phyloP scores from a whole-genome alignment of 1,284 basidiomycete genomes.

The Gomphus bonarii region DNA sequence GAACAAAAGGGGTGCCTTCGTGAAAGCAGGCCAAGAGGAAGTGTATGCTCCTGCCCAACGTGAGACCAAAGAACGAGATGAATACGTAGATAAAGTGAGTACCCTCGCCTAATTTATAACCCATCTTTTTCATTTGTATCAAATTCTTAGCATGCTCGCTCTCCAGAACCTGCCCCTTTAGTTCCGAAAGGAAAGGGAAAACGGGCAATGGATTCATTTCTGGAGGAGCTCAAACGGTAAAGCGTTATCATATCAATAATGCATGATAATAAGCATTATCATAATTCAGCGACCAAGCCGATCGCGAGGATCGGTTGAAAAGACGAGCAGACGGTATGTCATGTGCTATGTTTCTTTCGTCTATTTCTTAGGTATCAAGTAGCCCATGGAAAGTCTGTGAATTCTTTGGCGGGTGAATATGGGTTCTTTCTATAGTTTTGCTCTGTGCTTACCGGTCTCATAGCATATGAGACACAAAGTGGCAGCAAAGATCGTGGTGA shows the following conservation, averaged over 20 bases:
- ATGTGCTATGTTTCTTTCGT: conserved; percentile 25
- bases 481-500: conserved; percentile 85
- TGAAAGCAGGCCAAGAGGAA: conserved; percentile 51
- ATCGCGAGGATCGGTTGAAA: conserved; percentile 75
- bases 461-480: conserved; percentile 78
- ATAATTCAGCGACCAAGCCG: conserved; percentile 71
- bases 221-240: conserved; percentile 90
- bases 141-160: not conserved
- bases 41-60: conserved; percentile 35
- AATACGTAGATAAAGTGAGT: conserved; percentile 10
- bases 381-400: conserved; percentile 53
- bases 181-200: conserved; percentile 72
- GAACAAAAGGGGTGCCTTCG: conserved; percentile 56
- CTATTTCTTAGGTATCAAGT: conserved; percentile 10
- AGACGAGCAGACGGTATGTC: conserved; percentile 49
- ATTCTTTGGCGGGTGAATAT: conserved; percentile 70
- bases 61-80: conserved; percentile 7
- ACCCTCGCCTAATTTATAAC: not conserved
- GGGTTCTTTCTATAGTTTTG: conserved; percentile 10
- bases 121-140: not conserved
- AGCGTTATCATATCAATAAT: conserved; percentile 9
- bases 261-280: conserved; percentile 3
- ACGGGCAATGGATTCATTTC: conserved; percentile 86
- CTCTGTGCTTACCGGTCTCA: not conserved
- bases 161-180: conserved; percentile 10